Evolutionary conservation across 1,139 yeast genomes (phyloP), one percentile per base, ranked within the genome.

Genomic region (Pichia sp.): DNA sequence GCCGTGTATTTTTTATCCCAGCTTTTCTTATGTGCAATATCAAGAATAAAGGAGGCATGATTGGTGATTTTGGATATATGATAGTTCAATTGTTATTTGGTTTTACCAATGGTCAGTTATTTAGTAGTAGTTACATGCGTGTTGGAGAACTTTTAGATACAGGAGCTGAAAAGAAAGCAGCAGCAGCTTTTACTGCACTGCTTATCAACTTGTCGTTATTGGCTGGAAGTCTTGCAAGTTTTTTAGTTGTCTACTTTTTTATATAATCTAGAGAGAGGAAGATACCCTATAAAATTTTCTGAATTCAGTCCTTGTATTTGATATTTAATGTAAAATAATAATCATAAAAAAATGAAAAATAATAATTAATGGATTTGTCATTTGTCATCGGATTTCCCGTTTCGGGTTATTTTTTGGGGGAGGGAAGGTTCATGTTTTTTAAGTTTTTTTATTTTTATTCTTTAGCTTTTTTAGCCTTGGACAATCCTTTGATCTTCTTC

Each of bases 181-280:
- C 97, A 0, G 96, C 97, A 38, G 97, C 96, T 3, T 86, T 89
- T 64, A 85, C 95, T 49, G 80, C 88, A 1, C 79, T 88, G 25
- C 79, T 86, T 56, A 73, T 88, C 47, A 83, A 90, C 51, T 60
- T 79, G 27, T 96, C 96, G 0, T 72, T 89, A 48, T 81, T 94
- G 0, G 70, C 76, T 3, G 97, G 97, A 2, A 81, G 95, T 55
- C 59, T 89, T 1, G 64, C 83, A 46, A 83, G 95, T 59, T 87
- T 87, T 61, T 61, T 79, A 1, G 73, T 86, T 50, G 89, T 83
- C 2, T 65, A 59, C 39, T 30, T 57, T 34, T 48, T 46, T 36
- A 7, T 43, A 9, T 45, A 34, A 38, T 9, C 5, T 18, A 18
- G 18, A 18, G 18, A 18, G 18, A 18, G 18, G 18, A 18, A 18